phyloP scores from a whole-genome alignment of 495 filamentous ascomycete genomes.

The Neohortaea acidophila region DNA sequence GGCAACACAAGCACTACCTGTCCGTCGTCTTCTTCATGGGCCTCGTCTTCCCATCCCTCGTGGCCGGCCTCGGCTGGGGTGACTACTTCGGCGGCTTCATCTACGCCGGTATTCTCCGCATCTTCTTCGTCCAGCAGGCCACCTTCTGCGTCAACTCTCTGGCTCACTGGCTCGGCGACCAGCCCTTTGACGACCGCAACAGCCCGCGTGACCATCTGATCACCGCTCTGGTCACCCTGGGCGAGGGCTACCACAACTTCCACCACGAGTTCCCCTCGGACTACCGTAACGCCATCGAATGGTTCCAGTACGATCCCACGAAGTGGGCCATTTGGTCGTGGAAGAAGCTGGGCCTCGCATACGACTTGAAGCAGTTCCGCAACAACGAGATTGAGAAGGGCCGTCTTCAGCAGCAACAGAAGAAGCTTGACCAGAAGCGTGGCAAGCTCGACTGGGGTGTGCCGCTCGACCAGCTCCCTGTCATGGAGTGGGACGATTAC shows the following conservation, averaged over 20 bases:
- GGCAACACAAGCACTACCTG: slow-evolving; percentile 90
- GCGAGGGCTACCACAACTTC: slow-evolving; percentile 99
- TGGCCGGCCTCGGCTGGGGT: slow-evolving; percentile 77
- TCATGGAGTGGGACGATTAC: slow-evolving; percentile 94
- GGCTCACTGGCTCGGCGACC: slow-evolving; percentile 97
- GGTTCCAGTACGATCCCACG: slow-evolving; percentile 97
- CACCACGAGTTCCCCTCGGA: slow-evolving; percentile 99
- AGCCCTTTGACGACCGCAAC: slow-evolving; percentile 98
- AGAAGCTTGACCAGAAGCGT: slow-evolving; percentile 98
- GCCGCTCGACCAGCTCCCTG: slow-evolving; percentile 83
- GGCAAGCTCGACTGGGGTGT: slow-evolving; percentile 85
- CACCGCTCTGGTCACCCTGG: slow-evolving; percentile 87
- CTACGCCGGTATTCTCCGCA: slow-evolving; percentile 87
- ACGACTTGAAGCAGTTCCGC: slow-evolving; percentile 93
- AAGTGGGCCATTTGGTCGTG: slow-evolving; percentile 93
- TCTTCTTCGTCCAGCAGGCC: slow-evolving; percentile 98
- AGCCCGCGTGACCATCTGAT: slow-evolving; percentile 92
- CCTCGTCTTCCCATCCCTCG: slow-evolving; percentile 63
- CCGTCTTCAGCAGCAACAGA: slow-evolving; percentile 89
- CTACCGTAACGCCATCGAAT: slow-evolving; percentile 96
- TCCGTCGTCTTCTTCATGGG: slow-evolving; percentile 80
- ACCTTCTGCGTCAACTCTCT: slow-evolving; percentile 99
- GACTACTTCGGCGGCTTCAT: slow-evolving; percentile 86
- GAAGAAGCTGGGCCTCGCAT: slow-evolving; percentile 90
- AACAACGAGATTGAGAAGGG: slow-evolving; percentile 98